Evolutionary conservation across 257 asterid species (phyloP), one percentile per base, ranked within the genome.

Genomic region (Knoxia roxburghii): DNA sequence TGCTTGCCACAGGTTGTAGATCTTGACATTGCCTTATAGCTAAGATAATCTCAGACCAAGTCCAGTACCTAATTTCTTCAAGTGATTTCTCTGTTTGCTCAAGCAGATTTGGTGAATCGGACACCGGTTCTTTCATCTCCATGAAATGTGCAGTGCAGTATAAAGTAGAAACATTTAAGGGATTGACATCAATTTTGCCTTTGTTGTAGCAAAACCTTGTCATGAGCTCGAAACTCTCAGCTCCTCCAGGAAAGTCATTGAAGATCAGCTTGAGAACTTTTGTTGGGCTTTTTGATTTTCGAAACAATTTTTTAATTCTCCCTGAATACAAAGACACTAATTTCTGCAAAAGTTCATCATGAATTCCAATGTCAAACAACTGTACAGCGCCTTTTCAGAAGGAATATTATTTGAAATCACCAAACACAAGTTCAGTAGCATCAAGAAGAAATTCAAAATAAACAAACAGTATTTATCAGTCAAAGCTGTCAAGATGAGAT

Each of bases 241-340:
- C 82, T 77, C 98, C 98, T 39, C 97, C 98, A 0, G 98, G 98
- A 41, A 91, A 89, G 71, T 85, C 92, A 27, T 87, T 79, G 86
- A 85, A 84, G 60, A 91, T 79, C 73, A 89, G 87, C 90, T 89
- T 91, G 24, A 84, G 69, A 69, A 70, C 73, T 1, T 59, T 68
- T 1, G 68, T 39, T 29, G 30, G 69, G 5, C 80, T 82, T 76
- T 82, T 78, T 9, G 91, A 76, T 77, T 82, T 85, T 7, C 82
- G 40, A 2, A 91, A 66, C 64, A 91, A 41, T 59, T 74, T 80
- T 15, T 68, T 73, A 33, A 91, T 83, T 67, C 80, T 85, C 61
- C 85, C 87, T 0, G 92, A 87, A 68, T 87, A 84, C 14, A 71
- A 75, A 45, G 92, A 87, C 15, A 91, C 48, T 52, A 89, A 72